A percentile compares a stretch with the other conserved stretches of the same genome.
Evolutionary conservation across 208 protist genomes (phyloP).

Genomic region (Acanthamoeba lenticulata): DNA sequence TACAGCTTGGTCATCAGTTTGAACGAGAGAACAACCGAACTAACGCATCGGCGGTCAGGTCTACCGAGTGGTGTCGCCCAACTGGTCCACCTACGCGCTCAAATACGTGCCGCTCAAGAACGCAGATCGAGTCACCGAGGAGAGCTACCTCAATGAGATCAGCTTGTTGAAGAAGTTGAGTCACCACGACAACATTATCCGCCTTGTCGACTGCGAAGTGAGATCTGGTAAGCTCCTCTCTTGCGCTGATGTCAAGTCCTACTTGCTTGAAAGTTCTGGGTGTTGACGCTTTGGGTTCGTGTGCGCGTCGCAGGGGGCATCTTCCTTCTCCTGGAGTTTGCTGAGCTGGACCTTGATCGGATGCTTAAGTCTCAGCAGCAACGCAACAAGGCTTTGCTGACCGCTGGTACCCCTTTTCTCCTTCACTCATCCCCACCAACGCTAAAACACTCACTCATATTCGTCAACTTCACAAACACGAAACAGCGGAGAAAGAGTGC

Average conservation of each 20-base stretch:
- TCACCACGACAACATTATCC: conserved; percentile 79
- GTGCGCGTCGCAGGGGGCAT: too few relatives aligned
- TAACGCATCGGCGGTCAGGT: too few relatives aligned
- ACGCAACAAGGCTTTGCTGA: not conserved
- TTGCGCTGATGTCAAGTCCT: too few relatives aligned
- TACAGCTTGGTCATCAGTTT: too few relatives aligned
- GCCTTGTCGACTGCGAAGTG: conserved; percentile 77
- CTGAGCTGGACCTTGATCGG: conserved; percentile 84
- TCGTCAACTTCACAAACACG: too few relatives aligned
- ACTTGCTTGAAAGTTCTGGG: too few relatives aligned
- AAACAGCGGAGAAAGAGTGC: not conserved
- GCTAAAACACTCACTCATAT: too few relatives aligned
- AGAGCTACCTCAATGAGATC: conserved; percentile 87
- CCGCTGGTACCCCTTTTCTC: not conserved
- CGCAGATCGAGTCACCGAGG: not conserved
- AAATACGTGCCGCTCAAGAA: conserved; percentile 79
- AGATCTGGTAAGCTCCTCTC: conserved; percentile 31
- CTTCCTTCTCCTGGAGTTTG: conserved; percentile 86
- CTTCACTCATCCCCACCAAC: too few relatives aligned
- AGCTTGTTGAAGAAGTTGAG: conserved; percentile 81
- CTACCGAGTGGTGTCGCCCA: conserved; percentile 78
- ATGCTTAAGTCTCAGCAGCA: conserved; percentile 73
- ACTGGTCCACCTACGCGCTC: conserved; percentile 79
- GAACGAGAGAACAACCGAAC: too few relatives aligned
- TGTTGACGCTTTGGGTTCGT: too few relatives aligned